Percentiles rank a stretch among this genome's conserved stretches.
Evolutionary conservation across 768 basidiomycete species (phyloP).

Genomic region (Tricholoma saponaceum): DNA sequence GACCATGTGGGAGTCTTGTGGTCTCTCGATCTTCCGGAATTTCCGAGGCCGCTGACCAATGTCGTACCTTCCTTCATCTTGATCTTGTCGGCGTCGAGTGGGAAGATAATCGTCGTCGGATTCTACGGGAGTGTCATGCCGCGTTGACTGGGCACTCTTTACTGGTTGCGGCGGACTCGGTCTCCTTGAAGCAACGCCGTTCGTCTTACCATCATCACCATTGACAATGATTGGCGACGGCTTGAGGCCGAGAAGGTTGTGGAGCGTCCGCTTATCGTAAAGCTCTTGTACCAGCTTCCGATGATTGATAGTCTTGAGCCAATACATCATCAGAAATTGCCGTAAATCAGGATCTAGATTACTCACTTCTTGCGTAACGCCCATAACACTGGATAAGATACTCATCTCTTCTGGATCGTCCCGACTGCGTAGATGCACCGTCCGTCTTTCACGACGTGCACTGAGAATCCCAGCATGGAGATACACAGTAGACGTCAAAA

Average conservation of each 20-base stretch:
- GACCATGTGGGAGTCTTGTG: conserved; percentile 36
- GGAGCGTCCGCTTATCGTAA: conserved; percentile 55
- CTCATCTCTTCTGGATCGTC: conserved; percentile 64
- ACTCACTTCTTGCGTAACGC: conserved; percentile 78
- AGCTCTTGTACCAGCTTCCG: conserved; percentile 66
- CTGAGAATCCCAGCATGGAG: conserved; percentile 58
- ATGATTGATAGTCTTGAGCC: conserved; percentile 65
- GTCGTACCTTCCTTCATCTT: conserved; percentile 58
- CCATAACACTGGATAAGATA: conserved; percentile 75
- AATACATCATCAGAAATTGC: conserved; percentile 1
- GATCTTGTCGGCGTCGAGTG: conserved; percentile 20
- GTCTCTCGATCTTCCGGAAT: conserved; percentile 38
- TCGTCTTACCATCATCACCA: conserved; percentile 9
- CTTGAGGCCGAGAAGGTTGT: conserved; percentile 50
- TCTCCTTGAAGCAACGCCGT: conserved; percentile 10
- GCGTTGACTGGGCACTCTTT: conserved; percentile 30
- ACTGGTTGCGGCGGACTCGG: conserved; percentile 7
- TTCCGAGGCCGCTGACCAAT: conserved; percentile 45
- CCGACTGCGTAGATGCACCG: conserved; percentile 36
- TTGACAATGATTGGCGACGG: conserved; percentile 17
- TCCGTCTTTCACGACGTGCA: conserved; percentile 49
- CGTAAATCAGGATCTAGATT: conserved; percentile 1
- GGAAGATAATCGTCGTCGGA: conserved; percentile 21
- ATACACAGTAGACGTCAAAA: conserved; percentile 74
- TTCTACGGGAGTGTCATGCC: conserved; percentile 29